Conservation (phyloP, 2,329 filamentous ascomycete genomes). For the Acephala macrosclerotiorum region DNA sequence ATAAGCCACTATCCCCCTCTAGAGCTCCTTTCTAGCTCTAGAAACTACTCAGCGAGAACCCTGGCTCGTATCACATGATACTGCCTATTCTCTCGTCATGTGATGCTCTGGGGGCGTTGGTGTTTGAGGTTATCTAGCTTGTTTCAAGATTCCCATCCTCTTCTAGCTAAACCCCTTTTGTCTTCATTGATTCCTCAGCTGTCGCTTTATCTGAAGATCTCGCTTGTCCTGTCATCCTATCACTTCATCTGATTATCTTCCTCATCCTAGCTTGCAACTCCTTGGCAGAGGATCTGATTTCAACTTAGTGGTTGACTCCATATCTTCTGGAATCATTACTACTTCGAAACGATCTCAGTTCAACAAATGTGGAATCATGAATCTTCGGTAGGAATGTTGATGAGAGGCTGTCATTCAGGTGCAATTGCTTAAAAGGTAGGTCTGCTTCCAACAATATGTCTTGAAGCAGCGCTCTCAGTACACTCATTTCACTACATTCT, state of each 20-base stretch:
- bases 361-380: neutral
- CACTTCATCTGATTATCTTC: neutral
- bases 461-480: neutral
- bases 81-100: neutral
- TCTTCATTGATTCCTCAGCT: neutral
- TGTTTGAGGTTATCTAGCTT: neutral
- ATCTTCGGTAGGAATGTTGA: neutral
- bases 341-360: neutral
- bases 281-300: conserved; percentile 6
- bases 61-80: neutral
- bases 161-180: neutral
- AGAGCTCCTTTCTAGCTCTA: no score
- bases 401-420: neutral
- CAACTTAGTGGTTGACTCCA: neutral
- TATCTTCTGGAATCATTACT: neutral
- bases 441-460: neutral
- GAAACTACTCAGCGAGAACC: no score
- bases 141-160: neutral
- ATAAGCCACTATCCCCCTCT: no score
- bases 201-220: neutral
- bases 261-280: neutral
- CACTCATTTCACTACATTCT: neutral
- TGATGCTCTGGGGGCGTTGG: neutral
- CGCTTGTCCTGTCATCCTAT: neutral
- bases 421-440: neutral